phyloP scores from a whole-genome alignment of 73 alveolate genomes.

The Paramecium pentaurelia region DNA sequence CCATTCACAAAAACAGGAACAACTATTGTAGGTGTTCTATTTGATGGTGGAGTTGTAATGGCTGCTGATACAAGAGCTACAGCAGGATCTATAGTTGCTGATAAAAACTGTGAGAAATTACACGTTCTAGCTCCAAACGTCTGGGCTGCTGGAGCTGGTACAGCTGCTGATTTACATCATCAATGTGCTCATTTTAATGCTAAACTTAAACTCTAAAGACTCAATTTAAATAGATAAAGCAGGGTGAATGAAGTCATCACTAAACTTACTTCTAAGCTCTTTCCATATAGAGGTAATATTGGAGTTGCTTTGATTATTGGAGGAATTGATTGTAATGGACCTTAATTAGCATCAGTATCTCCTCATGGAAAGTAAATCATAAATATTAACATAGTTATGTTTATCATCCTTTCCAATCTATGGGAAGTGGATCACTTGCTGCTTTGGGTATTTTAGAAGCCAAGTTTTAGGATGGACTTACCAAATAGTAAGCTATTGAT shows the following conservation, averaged over 20 bases:
- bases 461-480: constrained; percentile 87
- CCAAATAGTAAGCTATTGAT: constrained; percentile 85
- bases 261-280: constrained; percentile 85
- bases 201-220: constrained; percentile 86
- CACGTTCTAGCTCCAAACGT: constrained; percentile 97
- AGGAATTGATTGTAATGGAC: constrained; percentile 94
- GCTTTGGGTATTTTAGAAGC: constrained; percentile 98
- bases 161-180: constrained; percentile 97
- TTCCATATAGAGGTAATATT: constrained; percentile 86
- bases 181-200: constrained; percentile 69
- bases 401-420: constrained; percentile 93
- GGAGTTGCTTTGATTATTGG: constrained; percentile 99
- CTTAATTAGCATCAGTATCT: constrained; percentile 84
- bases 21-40: constrained; percentile 90
- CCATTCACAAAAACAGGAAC: constrained; percentile 94
- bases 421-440: constrained; percentile 98
- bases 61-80: constrained; percentile 99
- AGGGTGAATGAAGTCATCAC: constrained; percentile 93
- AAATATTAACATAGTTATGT: constrained; percentile 54
- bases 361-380: constrained; percentile 85
- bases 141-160: constrained; percentile 99
- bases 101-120: constrained; percentile 92
- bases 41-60: constrained; percentile 95
- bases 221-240: constrained; percentile 89
- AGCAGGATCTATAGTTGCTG: constrained; percentile 97